Conservation (phyloP, 2,329 filamentous ascomycete species). For the Acarospora socialis region DNA sequence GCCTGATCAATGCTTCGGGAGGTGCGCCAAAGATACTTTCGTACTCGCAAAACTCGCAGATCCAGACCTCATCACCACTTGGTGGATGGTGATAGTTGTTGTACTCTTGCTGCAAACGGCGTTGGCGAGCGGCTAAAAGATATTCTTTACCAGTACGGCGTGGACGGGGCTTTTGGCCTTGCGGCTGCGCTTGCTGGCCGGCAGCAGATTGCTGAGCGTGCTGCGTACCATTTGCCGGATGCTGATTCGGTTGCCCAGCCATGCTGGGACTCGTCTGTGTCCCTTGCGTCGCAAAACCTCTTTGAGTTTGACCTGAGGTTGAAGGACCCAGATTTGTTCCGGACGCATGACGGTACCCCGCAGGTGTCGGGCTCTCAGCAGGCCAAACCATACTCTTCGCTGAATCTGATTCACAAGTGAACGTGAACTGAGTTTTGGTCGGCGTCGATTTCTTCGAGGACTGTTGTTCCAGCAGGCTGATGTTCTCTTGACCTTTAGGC, state of each 20-base stretch:
- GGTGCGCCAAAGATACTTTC: conserved; percentile 86
- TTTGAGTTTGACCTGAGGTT: conserved; percentile 20
- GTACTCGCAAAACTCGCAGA: conserved; percentile 97
- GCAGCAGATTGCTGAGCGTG: conserved; percentile 11
- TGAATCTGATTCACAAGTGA: conserved; percentile 84
- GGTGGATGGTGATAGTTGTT: conserved; percentile 64
- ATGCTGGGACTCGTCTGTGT: conserved; percentile 42
- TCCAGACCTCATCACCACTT: conserved; percentile 63
- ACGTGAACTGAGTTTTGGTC: conserved; percentile 82
- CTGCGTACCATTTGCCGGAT: conserved; percentile 23
- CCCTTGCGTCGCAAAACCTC: conserved; percentile 36
- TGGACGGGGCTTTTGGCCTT: conserved; percentile 44
- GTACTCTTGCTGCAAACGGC: conserved; percentile 62
- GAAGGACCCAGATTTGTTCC: conserved; percentile 21
- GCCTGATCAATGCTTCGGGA: conserved; percentile 69
- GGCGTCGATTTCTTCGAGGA: conserved; percentile 44
- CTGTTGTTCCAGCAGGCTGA: conserved; percentile 56
- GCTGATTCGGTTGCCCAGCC: conserved; percentile 23
- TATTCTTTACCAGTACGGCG: conserved; percentile 58
- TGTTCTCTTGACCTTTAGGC: conserved; percentile 56
- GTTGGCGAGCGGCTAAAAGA: conserved; percentile 57
- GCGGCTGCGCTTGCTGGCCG: conserved; percentile 14
- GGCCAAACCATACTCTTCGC: conserved; percentile 67
- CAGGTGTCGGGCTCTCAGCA: conserved; percentile 30
- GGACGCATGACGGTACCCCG: conserved; percentile 23